These are phyloP conservation scores for Naganishia vaughanmartiniae DNA, from an alignment of 768 basidiomycete species.

Conservation along the genomic window DNA sequence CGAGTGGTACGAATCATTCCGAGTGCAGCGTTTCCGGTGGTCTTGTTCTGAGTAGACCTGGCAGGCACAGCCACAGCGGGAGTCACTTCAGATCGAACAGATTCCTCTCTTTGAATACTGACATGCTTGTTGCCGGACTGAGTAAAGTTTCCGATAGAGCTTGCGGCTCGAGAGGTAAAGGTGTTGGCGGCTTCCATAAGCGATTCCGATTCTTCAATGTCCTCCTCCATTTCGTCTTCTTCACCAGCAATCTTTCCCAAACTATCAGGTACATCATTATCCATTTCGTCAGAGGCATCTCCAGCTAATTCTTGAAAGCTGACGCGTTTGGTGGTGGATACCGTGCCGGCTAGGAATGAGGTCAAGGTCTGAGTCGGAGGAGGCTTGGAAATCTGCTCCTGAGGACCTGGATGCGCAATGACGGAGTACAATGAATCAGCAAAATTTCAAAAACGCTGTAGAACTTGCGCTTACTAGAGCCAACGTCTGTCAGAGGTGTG, in stretches of 20 bases:
- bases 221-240: conserved; percentile 26
- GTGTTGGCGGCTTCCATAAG: conserved; percentile 18
- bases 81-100: background rate
- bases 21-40: background rate
- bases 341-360: background rate
- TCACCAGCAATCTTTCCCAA: conserved; percentile 21
- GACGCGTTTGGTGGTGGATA: conserved; percentile 1
- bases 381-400: background rate
- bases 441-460: background rate
- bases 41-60: background rate
- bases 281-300: conserved; percentile 15
- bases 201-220: conserved; percentile 30
- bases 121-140: background rate
- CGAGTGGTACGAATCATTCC: conserved; percentile 17
- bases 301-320: conserved; percentile 7
- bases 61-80: background rate
- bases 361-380: background rate
- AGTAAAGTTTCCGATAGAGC: conserved; percentile 13
- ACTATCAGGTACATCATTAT: conserved; percentile 13
- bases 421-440: background rate
- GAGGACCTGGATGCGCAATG: background rate
- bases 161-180: background rate
- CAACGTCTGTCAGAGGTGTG: background rate
- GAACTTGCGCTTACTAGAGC: background rate
- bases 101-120: background rate